Conservation (phyloP, 2,329 filamentous ascomycete genomes). For the Verticillium isaacii region DNA sequence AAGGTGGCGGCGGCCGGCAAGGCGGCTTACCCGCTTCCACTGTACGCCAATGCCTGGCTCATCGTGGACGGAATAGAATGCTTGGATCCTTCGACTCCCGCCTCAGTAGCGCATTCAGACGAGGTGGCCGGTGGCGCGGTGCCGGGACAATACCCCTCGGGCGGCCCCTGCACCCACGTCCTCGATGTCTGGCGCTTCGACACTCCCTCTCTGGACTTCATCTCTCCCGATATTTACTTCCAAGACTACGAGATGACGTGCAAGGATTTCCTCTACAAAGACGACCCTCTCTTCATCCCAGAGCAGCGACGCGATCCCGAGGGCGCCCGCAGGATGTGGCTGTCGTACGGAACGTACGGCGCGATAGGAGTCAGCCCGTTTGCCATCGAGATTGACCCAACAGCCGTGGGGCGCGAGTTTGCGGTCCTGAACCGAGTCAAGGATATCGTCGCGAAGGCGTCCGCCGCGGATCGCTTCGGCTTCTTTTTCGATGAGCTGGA, state of each 20-base stretch:
- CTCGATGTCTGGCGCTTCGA: slow-evolving; percentile 32
- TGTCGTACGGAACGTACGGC: slow-evolving; percentile 31
- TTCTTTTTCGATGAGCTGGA: slow-evolving; percentile 30
- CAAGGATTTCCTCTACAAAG: slow-evolving; percentile 32
- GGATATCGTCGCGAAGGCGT: slow-evolving; percentile 17
- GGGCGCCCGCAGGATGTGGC: slow-evolving; percentile 35
- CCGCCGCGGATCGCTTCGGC: slow-evolving; percentile 24
- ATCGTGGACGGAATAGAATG: slow-evolving; percentile 12
- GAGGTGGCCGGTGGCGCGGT: slow-evolving; percentile 23
- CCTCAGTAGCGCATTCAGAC: background rate
- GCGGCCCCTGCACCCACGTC: slow-evolving; percentile 23
- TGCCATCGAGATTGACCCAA: slow-evolving; percentile 27
- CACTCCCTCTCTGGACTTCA: slow-evolving; percentile 35
- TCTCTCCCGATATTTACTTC: slow-evolving; percentile 43
- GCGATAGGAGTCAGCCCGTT: slow-evolving; percentile 33
- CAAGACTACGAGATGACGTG: slow-evolving; percentile 40
- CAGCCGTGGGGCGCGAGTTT: slow-evolving; percentile 21
- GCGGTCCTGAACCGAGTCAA: slow-evolving; percentile 21
- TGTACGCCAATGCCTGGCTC: slow-evolving; percentile 29
- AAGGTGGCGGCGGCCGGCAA: slow-evolving; percentile 25
- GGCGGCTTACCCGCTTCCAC: slow-evolving; percentile 20
- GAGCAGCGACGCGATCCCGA: slow-evolving; percentile 44
- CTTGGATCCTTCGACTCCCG: background rate
- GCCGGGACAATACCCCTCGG: slow-evolving; percentile 29
- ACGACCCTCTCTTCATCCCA: slow-evolving; percentile 42